Conservation (phyloP, 805 yeast species). For the Candida verbasci region DNA sequence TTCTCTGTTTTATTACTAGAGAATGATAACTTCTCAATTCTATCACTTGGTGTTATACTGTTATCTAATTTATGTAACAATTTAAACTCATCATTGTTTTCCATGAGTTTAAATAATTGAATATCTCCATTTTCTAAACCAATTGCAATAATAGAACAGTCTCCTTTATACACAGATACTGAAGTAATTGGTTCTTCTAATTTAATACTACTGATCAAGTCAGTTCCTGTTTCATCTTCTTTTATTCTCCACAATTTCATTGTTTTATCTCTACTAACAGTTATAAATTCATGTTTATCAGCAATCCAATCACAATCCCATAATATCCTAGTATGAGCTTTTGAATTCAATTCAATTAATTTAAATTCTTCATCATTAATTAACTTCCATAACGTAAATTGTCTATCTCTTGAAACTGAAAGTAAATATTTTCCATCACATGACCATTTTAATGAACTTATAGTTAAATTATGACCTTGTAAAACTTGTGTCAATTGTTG, state of each 20-base stretch:
- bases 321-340: conserved; percentile 86
- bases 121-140: conserved; percentile 74
- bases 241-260: conserved; percentile 66
- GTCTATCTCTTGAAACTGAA: conserved; percentile 87
- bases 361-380: conserved; percentile 30
- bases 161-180: conserved; percentile 42
- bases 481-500: conserved; percentile 44
- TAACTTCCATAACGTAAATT: conserved; percentile 69
- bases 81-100: conserved; percentile 19
- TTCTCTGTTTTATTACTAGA: conserved; percentile 21
- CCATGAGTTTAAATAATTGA: conserved; percentile 35
- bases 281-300: conserved; percentile 49
- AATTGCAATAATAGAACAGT: conserved; percentile 42
- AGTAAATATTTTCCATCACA: conserved; percentile 59
- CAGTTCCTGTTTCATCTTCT: conserved; percentile 27
- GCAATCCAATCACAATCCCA: conserved; percentile 96
- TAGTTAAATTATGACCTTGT: conserved; percentile 75
- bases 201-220: conserved; percentile 37
- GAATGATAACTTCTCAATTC: conserved; percentile 62
- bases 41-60: conserved; percentile 52
- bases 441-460: conserved; percentile 78
- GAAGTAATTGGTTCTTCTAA: conserved; percentile 63
- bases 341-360: conserved; percentile 47
- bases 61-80: conserved; percentile 30
- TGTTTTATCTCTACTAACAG: conserved; percentile 83